Percentiles rank a stretch among this genome's conserved stretches.
These are phyloP conservation scores for Oryza officinalis DNA, from an alignment of 176 grass and related monocot species.

Conservation along the genomic window DNA sequence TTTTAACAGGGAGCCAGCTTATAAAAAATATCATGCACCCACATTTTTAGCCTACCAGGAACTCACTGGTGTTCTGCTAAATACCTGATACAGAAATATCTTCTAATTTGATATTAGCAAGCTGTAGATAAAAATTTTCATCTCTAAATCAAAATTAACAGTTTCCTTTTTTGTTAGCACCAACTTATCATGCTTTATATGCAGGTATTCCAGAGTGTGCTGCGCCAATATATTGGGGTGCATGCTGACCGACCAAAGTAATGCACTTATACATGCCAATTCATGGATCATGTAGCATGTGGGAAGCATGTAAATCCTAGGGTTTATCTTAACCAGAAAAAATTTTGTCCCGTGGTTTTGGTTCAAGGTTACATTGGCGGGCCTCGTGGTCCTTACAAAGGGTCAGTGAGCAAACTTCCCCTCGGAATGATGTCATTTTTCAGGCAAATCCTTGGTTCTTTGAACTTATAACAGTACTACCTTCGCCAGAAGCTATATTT, in stretches of 20 bases:
- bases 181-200: constrained; percentile 9
- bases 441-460: no score
- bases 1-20: neutral
- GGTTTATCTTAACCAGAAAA: no score
- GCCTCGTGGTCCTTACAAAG: no score
- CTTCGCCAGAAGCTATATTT: no score
- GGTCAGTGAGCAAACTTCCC: no score
- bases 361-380: no score
- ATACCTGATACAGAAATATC: neutral
- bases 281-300: constrained; percentile 2
- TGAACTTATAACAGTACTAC: no score
- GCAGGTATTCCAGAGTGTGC: constrained; percentile 78
- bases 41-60: neutral
- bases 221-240: constrained; percentile 68
- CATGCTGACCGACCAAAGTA: constrained; percentile 51
- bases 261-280: neutral
- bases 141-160: constrained; percentile 7
- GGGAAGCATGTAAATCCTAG: neutral
- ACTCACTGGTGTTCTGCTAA: neutral
- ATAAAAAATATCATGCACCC: no score
- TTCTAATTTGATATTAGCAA: neutral
- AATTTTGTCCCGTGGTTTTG: no score
- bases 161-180: neutral
- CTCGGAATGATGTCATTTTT: no score
- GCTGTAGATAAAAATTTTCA: neutral